Conservation (phyloP, 2,329 filamentous ascomycete species). For the Colletotrichum lupini region DNA sequence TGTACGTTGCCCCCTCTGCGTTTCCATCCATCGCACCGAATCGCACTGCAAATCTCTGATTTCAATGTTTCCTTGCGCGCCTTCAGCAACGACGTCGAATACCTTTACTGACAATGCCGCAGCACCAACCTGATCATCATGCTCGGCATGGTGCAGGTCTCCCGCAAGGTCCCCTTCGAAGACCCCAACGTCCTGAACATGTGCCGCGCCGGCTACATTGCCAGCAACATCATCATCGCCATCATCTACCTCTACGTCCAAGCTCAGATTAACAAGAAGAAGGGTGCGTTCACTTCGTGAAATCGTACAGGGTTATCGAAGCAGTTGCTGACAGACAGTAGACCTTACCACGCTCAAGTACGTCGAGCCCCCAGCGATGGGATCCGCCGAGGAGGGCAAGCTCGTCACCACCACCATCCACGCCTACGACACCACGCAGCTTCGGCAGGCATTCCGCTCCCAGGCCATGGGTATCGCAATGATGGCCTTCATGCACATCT, state of each 20-base stretch:
- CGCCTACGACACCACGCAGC: constrained; percentile 90
- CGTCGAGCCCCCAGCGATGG: constrained; percentile 94
- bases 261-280: constrained; percentile 91
- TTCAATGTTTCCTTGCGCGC: background rate
- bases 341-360: constrained; percentile 98
- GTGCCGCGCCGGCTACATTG: constrained; percentile 65
- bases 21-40: background rate
- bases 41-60: background rate
- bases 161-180: constrained; percentile 95
- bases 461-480: constrained; percentile 97
- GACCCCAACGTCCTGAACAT: constrained; percentile 73
- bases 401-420: constrained; percentile 96
- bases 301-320: background rate
- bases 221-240: constrained; percentile 83
- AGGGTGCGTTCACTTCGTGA: constrained; percentile 71
- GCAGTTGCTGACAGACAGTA: constrained; percentile 50
- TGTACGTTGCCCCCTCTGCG: constrained; percentile 36
- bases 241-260: constrained; percentile 88
- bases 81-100: background rate
- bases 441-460: constrained; percentile 85
- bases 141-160: constrained; percentile 97
- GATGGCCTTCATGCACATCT: constrained; percentile 99
- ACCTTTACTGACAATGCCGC: constrained; percentile 42
- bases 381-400: constrained; percentile 93
- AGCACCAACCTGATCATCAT: constrained; percentile 96